Evolutionary conservation across 2,329 filamentous ascomycete genomes (phyloP), one percentile per base, ranked within the genome.

Genomic region (Penicillium sp.): DNA sequence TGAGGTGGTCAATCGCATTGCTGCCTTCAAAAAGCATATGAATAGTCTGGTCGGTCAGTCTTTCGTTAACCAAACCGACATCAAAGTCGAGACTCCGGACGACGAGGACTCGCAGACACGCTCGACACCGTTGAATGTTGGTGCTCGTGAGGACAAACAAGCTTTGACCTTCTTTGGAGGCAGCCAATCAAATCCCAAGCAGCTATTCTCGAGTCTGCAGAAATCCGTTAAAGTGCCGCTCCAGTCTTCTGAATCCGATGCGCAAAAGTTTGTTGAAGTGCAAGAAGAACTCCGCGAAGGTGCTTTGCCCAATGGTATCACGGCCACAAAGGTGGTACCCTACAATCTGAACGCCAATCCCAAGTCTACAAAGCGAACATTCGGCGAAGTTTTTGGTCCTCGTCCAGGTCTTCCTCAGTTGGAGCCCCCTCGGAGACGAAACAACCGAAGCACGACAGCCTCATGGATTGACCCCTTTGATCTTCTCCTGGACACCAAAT

Each of bases 171-270:
- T 94, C 1, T 82, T 80, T 50, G 87, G 85, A 49, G 87, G 85
- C 37, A 84, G 80, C 50, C 84, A 84, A 27, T 79, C 82, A 1
- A 79, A 80, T 30, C 75, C 84, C 23, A 82, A 80, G 51, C 84
- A 90, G 43, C 70, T 95, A 3, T 95, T 92, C 60, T 94, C 90
- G 3, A 94, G 89, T 61, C 70, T 95, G 33, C 85, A 84, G 48
- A 72, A 76, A 37, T 60, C 62, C 1, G 50, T 58, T 30, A 57
- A 57, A 25, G 50, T 60, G 16, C 54, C 59, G n/a, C 32, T 59
- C 29, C 54, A 59, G 14, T 61, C 60, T 5, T 55, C 67, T 10
- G 63, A 67, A 20, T 55, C 62, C 9, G 60, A 65, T 6, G 47
- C 56, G 5, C 48, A 52, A 35, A 55, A 58, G 15, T 51, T 52